These are phyloP conservation scores for Pythium myriotylum DNA, from an alignment of 352 stramenopile genomes.

Conservation along the genomic window DNA sequence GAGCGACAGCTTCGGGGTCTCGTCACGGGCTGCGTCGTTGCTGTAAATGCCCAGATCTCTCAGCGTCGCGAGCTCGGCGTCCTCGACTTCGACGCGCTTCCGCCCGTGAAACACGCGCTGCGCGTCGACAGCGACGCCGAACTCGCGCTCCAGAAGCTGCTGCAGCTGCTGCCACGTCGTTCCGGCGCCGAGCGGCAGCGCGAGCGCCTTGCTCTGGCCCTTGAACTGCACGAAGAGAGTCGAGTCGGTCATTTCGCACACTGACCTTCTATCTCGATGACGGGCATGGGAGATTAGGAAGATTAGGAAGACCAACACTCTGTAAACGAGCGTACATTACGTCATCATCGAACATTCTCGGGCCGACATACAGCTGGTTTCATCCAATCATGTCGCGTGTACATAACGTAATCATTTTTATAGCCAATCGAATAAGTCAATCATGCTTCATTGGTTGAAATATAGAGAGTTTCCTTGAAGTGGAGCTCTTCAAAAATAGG, in stretches of 20 bases:
- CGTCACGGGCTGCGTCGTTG: constrained; percentile 16
- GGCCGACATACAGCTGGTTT: background rate
- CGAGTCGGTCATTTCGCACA: too few relatives aligned
- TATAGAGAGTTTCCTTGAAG: background rate
- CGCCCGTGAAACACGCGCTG: constrained; percentile 68
- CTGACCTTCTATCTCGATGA: too few relatives aligned
- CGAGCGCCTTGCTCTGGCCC: constrained; percentile 34
- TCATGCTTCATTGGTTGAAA: constrained; percentile 8
- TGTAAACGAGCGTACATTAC: background rate
- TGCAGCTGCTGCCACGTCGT: constrained; percentile 48
- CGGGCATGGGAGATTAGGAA: too few relatives aligned
- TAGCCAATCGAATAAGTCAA: constrained; percentile 9
- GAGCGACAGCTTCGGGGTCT: constrained; percentile 33
- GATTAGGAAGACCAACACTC: constrained; percentile 9
- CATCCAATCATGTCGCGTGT: background rate
- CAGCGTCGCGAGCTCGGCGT: constrained; percentile 7
- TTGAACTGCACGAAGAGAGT: constrained; percentile 53
- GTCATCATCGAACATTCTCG: constrained; percentile 3
- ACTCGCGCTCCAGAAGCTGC: constrained; percentile 29
- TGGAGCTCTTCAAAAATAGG: constrained; percentile 23
- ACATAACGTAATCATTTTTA: constrained; percentile 10
- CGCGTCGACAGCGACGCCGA: constrained; percentile 37
- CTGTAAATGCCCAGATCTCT: background rate
- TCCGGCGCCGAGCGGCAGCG: constrained; percentile 21
- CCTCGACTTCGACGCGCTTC: constrained; percentile 43